Evolutionary conservation across 768 basidiomycete species (phyloP), one percentile per base, ranked within the genome.

Genomic region (Lentinula guzmanii): DNA sequence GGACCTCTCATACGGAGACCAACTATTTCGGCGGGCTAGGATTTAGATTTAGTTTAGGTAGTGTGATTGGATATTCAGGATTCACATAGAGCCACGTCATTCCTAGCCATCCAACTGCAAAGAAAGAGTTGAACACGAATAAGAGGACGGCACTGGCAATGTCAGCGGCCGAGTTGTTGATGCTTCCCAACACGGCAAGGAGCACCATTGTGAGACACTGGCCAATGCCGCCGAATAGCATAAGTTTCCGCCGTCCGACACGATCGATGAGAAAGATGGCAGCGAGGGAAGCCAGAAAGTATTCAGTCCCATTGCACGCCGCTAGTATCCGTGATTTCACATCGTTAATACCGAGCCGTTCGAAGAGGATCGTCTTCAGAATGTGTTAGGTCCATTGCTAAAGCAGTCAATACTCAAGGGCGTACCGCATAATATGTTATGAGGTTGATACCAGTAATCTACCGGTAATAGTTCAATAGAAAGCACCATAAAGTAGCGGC

Each of bases 81-180:
- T 82, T 67, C 63, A 84, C 84, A 65, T 86, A 87, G 62, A 89
- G 74, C 85, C 86, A 88, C 1, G 87, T 85, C 81, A 87, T 85
- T 16, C 86, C 85, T 45, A 88, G 70, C 86, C 86, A 89, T 0
- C 86, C 86, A 58, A 86, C 71, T 0, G 86, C 86, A 67, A 89
- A 89, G 74, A 85, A 84, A 15, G 83, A 83, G 70, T 87, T 87
- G 77, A 86, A 89, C n/a, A 86, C 79, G 68, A 89, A 88, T 1
- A 89, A 70, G 2, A 86, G 67, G 39, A 87, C 76, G 0, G 82
- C 75, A 31, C 84, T 83, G 15, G 79, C 75, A 48, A 83, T 72
- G 58, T 83, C 82, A 3, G 82, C 72, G 0, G 75, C 80, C 9
- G 71, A 70, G 35, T 76, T 82, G 55, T 78, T 74, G 56, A 83